Evolutionary conservation across 208 protist species (phyloP).

Genomic region (Spongospora subterranea): DNA sequence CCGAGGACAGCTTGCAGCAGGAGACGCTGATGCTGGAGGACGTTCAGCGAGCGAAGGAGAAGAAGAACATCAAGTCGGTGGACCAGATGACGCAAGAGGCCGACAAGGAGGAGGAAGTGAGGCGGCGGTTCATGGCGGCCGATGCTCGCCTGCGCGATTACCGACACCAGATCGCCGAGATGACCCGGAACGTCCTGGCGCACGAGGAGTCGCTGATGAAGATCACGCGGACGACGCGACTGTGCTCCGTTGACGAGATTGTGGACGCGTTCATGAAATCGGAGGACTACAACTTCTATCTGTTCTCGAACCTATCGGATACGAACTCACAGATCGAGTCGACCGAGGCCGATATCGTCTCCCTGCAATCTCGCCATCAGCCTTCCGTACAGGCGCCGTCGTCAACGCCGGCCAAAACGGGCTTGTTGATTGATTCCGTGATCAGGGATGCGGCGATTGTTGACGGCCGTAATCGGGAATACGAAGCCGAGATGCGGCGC

Average conservation of each 20-base stretch:
- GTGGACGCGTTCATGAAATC: slow-evolving; percentile 20
- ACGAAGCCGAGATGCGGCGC: background rate
- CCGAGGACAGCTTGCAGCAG: background rate
- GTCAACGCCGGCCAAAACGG: background rate
- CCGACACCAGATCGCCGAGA: slow-evolving; percentile 3
- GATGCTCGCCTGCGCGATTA: background rate
- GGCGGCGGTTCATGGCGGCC: background rate
- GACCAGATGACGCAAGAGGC: background rate
- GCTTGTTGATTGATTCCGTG: background rate
- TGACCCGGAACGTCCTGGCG: background rate
- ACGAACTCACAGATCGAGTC: slow-evolving; percentile 29
- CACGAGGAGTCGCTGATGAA: background rate
- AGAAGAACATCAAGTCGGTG: background rate
- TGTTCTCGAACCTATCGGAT: slow-evolving; percentile 10
- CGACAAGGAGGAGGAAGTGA: background rate
- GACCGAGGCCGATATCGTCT: background rate
- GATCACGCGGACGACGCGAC: background rate
- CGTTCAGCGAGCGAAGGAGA: background rate
- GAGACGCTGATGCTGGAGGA: slow-evolving; percentile 15
- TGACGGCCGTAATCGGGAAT: background rate
- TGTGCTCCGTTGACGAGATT: background rate
- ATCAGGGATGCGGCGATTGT: background rate
- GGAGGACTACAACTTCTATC: slow-evolving; percentile 37
- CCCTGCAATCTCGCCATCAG: background rate
- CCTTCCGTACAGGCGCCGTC: background rate